Percentiles rank a stretch among this genome's conserved stretches.
phyloP scores from a whole-genome alignment of 2,329 filamentous ascomycete genomes.

The Colletotrichum tamarilloi region DNA sequence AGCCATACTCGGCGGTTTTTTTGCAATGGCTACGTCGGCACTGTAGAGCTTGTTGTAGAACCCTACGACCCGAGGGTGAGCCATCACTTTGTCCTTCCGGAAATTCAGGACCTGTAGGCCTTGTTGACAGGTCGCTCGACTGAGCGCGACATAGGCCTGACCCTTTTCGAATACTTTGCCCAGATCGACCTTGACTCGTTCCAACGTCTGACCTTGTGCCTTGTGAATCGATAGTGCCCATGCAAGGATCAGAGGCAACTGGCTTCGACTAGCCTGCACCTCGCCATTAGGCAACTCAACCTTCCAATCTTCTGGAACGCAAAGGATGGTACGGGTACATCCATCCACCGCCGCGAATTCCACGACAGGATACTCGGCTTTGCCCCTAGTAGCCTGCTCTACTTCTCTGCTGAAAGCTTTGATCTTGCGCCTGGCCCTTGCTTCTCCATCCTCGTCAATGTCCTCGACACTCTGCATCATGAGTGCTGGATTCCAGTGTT shows the following conservation, averaged over 20 bases:
- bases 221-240: constrained; percentile 99
- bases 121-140: constrained; percentile 87
- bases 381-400: constrained; percentile 50
- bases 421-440: constrained; percentile 67
- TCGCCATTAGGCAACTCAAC: constrained; percentile 96
- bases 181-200: constrained; percentile 93
- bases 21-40: constrained; percentile 66
- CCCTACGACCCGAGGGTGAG: constrained; percentile 84
- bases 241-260: constrained; percentile 89
- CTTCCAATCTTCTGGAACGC: constrained; percentile 92
- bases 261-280: constrained; percentile 85
- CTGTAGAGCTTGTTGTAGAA: constrained; percentile 89
- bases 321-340: constrained; percentile 79
- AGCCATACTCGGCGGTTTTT: constrained; percentile 48
- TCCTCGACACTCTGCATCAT: constrained; percentile 51
- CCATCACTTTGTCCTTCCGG: constrained; percentile 91
- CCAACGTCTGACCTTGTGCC: constrained; percentile 93
- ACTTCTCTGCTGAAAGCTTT: constrained; percentile 58
- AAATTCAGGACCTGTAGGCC: constrained; percentile 92
- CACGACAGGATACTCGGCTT: constrained; percentile 80
- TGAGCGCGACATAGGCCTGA: constrained; percentile 96
- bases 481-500: constrained; percentile 41
- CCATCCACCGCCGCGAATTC: constrained; percentile 86
- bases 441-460: constrained; percentile 52
- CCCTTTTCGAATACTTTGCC: constrained; percentile 96